Evolutionary conservation across 345 rosid species (phyloP).

Genomic region (Tarenaya hassleriana): DNA sequence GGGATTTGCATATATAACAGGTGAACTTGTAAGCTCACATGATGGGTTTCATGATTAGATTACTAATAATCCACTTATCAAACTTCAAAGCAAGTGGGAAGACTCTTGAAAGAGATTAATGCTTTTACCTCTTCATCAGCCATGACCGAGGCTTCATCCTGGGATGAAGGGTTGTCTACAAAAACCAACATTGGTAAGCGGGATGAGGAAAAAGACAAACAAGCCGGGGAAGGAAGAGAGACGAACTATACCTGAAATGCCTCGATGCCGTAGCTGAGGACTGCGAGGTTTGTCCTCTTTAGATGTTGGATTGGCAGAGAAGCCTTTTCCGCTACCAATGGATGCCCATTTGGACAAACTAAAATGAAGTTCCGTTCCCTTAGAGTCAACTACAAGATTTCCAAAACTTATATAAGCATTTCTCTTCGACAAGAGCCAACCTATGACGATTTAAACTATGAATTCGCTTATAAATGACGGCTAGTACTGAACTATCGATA

Average conservation of each 20-base stretch:
- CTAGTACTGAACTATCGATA: neutral
- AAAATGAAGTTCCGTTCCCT: conserved; percentile 42
- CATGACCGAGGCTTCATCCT: conserved; percentile 14
- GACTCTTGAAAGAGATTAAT: neutral
- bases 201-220: conserved; percentile 13
- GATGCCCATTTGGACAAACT: conserved; percentile 67
- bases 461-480: neutral
- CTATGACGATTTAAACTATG: neutral
- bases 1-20: conserved; percentile 13
- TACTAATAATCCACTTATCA: neutral
- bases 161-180: conserved; percentile 21
- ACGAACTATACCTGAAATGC: conserved; percentile 46
- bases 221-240: neutral
- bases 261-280: conserved; percentile 44
- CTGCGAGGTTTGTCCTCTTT: conserved; percentile 31
- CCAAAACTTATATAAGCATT: conserved; percentile 1
- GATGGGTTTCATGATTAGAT: neutral
- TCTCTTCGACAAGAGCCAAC: neutral
- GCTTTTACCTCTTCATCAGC: conserved; percentile 29
- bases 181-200: conserved; percentile 9
- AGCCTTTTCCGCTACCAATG: conserved; percentile 25
- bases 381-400: conserved; percentile 36
- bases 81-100: too few relatives aligned
- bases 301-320: conserved; percentile 24
- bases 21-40: neutral